Percentiles rank a stretch among this genome's conserved stretches.
These are phyloP conservation scores for Zoysia pacifica DNA, from an alignment of 176 grass and related monocot species.

Conservation along the genomic window DNA sequence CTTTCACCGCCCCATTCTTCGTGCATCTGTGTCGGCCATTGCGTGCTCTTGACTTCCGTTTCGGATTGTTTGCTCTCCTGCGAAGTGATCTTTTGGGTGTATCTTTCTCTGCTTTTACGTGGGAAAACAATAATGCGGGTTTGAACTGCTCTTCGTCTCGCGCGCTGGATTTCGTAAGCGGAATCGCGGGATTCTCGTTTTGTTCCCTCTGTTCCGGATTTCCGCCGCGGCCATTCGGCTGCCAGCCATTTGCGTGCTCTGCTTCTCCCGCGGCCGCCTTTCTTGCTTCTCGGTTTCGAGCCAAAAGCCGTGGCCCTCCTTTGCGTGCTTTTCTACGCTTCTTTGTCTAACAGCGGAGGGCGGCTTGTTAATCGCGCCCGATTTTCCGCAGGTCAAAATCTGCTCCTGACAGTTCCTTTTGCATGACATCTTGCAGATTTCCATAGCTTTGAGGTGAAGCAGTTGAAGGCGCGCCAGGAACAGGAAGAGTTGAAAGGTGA, in stretches of 20 bases:
- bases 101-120: slow-evolving; percentile 1
- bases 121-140: not conserved
- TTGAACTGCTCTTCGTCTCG: not conserved
- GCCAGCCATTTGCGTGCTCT: slow-evolving; percentile 50
- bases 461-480: slow-evolving; percentile 33
- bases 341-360: slow-evolving; percentile 49
- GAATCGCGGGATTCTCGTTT: slow-evolving; percentile 21
- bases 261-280: slow-evolving; percentile 32
- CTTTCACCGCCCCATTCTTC: not conserved
- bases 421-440: slow-evolving; percentile 45
- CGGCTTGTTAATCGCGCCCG: slow-evolving; percentile 31
- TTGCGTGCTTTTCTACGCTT: slow-evolving; percentile 61
- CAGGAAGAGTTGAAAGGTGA: slow-evolving; percentile 28
- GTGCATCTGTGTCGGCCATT: too few species aligned
- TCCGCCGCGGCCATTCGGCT: slow-evolving; percentile 6
- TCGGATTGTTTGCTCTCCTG: not conserved
- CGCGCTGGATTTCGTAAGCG: not conserved
- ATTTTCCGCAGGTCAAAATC: slow-evolving; percentile 42
- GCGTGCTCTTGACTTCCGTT: not conserved
- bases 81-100: not conserved
- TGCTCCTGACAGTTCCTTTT: slow-evolving; percentile 35
- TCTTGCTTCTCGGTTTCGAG: slow-evolving; percentile 41
- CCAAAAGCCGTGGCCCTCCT: slow-evolving; percentile 58
- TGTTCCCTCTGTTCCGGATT: not conserved
- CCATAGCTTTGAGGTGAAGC: not conserved